Base-by-base conservation (phyloP, 441 rosid species). In the Gossypium lobatum region DNA sequence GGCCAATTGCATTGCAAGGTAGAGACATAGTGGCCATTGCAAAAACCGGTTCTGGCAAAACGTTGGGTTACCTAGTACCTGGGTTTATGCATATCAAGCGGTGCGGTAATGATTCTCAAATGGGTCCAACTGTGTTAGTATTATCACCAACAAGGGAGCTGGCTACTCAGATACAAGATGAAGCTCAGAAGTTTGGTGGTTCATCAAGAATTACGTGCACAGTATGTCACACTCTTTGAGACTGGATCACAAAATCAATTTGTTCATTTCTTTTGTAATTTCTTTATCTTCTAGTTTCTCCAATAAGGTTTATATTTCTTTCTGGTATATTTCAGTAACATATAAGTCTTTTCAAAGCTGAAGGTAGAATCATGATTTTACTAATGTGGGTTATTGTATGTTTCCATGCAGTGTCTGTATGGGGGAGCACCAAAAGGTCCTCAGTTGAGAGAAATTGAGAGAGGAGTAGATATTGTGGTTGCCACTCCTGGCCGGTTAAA, bases 361-460 rank as follows among this genome's bases (percentile, higher is more conserved):
- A 21, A 58, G 14, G 3, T 46, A 13, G 8, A 8, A 3, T n/a
- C 2, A 14, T 69, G 26, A n/a, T 54, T 20, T 69, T 75, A 48
- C 76, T 82, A 54, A 75, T n/a, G 14, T 60, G 54, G 62, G 25
- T 54, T 62, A 69, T 45, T 46, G 0, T 58, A 31, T 23, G 42
- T 48, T 72, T 72, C 39, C 75, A n/a, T 80, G 64, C 76, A 95
- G 99, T 95, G 99, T 80, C 81, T 93, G 80, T 95, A 93, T 73
- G 99, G 99, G 76, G 99, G 99, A 83, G 99, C 99, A 42, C 97
- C 97, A 6, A 95, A 95, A 80, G 94, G 91, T 53, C 94, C 98
- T 54, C 99, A 95, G 81, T 80, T 95, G 73, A 91, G 91, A 81
- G 98, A 95, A 48, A 55, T 95, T 25, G 98, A 95, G 57, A 89